phyloP scores from a whole-genome alignment of 441 rosid genomes.

The Pelargonium cotyledonis region DNA sequence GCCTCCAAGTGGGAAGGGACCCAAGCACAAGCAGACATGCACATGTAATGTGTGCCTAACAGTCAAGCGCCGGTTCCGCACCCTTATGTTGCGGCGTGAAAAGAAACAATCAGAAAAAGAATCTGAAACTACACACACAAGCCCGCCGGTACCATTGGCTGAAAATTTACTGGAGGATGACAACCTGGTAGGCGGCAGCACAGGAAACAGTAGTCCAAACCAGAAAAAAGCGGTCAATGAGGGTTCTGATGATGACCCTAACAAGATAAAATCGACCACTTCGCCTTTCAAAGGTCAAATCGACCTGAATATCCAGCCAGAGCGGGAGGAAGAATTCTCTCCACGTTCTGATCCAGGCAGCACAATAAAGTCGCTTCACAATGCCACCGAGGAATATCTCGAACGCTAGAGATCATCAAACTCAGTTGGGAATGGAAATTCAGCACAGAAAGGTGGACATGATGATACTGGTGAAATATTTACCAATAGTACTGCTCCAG shows the following conservation, averaged over 20 bases:
- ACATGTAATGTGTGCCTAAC: conserved; percentile 48
- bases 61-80: conserved; percentile 49
- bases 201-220: conserved; percentile 39
- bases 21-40: conserved; percentile 56
- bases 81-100: conserved; percentile 51
- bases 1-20: conserved; percentile 63
- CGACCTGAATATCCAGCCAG: conserved; percentile 88
- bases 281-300: conserved; percentile 69
- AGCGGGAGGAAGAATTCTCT: conserved; percentile 69
- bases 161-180: conserved; percentile 45
- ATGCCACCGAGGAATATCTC: conserved; percentile 34
- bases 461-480: conserved; percentile 21
- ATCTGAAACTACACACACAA: conserved; percentile 39
- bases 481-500: conserved; percentile 8
- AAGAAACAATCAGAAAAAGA: conserved; percentile 68
- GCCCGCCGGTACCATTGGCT: conserved; percentile 18
- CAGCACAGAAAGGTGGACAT: conserved; percentile 23
- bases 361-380: conserved; percentile 43
- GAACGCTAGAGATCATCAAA: conserved; percentile 33
- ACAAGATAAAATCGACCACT: conserved; percentile 36
- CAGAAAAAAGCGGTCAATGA: conserved; percentile 33
- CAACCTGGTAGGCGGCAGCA: conserved; percentile 29
- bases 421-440: conserved; percentile 24
- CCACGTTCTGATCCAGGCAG: conserved; percentile 47
- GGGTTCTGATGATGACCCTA: conserved; percentile 44